Conservation (phyloP, 139 green algal genomes). For the Closterium sp. region DNA sequence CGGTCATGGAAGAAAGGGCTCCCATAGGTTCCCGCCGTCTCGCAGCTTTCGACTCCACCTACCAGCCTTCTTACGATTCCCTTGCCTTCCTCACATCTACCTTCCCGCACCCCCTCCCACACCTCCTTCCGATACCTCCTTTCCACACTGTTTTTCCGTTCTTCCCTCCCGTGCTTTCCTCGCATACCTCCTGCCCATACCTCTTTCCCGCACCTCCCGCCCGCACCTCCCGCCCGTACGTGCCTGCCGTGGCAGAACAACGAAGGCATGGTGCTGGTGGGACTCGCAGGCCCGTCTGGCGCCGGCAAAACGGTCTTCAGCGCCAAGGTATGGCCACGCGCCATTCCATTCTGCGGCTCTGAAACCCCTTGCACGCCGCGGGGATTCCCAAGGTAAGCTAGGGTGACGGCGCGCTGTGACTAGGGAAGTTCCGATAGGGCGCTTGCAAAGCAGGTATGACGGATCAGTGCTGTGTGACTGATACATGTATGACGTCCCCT, state of each 20-base stretch:
- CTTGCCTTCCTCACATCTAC: not conserved
- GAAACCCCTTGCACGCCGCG: not conserved
- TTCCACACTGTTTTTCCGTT: not conserved
- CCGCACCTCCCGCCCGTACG: not conserved
- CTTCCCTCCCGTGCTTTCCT: not conserved
- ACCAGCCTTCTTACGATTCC: not conserved
- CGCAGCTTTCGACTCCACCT: no score
- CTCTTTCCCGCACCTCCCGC: no score
- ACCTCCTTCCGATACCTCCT: not conserved
- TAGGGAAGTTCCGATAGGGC: no score
- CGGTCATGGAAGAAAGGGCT: no score
- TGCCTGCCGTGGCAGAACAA: not conserved
- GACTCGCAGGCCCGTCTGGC: slow-evolving; percentile 84
- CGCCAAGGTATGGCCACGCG: slow-evolving; percentile 60
- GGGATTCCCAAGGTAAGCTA: no score
- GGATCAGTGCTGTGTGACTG: no score
- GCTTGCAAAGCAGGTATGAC: no score
- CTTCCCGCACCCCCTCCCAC: not conserved
- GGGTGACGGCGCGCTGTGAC: no score
- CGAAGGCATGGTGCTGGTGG: slow-evolving; percentile 60
- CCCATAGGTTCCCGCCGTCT: no score
- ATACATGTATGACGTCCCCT: not conserved
- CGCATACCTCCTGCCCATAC: not conserved
- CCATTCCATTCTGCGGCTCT: not conserved
- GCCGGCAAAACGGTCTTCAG: slow-evolving; percentile 94